Percentiles rank a stretch among this genome's conserved stretches.
These are phyloP conservation scores for Rhodotorula diobovata DNA, from an alignment of 768 basidiomycete genomes.

Conservation along the genomic window DNA sequence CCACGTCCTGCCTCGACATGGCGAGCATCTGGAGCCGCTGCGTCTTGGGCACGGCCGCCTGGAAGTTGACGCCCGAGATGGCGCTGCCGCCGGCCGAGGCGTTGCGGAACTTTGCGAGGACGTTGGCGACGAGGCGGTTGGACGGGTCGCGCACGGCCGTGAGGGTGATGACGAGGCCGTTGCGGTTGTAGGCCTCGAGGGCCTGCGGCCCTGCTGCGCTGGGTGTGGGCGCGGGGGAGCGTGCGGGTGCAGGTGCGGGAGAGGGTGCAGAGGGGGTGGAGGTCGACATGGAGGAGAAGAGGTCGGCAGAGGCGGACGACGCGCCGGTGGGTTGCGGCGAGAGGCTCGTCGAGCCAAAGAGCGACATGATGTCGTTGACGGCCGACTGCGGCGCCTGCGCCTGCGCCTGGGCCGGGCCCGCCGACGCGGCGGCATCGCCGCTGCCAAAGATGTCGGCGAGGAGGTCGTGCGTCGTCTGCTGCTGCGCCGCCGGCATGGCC, in stretches of 20 bases:
- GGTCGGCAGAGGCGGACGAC: conserved; percentile 13
- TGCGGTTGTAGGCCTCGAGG: conserved; percentile 81
- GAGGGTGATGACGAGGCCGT: conserved; percentile 79
- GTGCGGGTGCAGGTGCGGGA: conserved; percentile 40
- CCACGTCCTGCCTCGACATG: conserved; percentile 80
- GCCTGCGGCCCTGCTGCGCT: conserved; percentile 51
- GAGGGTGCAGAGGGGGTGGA: conserved; percentile 45
- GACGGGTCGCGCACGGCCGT: conserved; percentile 76
- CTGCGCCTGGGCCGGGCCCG: conserved; percentile 49
- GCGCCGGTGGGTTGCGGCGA: conserved; percentile 29
- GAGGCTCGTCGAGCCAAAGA: conserved; percentile 61
- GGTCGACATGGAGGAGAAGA: conserved; percentile 45
- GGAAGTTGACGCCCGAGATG: conserved; percentile 74
- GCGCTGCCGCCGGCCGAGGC: conserved; percentile 50
- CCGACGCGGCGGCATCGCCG: conserved; percentile 44
- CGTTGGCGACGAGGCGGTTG: conserved; percentile 84
- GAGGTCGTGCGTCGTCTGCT: conserved; percentile 71
- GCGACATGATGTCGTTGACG: conserved; percentile 83
- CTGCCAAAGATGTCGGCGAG: conserved; percentile 87
- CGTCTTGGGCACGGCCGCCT: conserved; percentile 97
- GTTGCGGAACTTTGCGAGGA: conserved; percentile 79
- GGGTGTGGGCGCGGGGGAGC: conserved; percentile 24
- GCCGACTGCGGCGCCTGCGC: conserved; percentile 53
- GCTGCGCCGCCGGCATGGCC: conserved; percentile 51
- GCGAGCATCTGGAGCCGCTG: conserved; percentile 97